These are phyloP conservation scores for Purshia tridentata DNA, from an alignment of 306 rosid genomes.

Conservation along the genomic window DNA sequence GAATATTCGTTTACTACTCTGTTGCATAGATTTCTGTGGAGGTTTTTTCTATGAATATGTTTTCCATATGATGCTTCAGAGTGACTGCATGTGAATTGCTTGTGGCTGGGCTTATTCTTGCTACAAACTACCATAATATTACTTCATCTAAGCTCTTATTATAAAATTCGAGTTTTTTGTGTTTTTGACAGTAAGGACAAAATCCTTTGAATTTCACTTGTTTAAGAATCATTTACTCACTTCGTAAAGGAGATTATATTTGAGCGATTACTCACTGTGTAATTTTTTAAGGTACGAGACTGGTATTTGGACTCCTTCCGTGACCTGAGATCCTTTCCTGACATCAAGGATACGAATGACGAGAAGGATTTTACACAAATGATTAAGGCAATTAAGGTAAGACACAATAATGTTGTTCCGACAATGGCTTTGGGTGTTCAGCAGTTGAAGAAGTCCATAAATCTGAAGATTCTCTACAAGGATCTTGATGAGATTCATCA, in stretches of 20 bases:
- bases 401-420: conserved; percentile 97
- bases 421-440: conserved; percentile 97
- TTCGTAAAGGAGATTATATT: not conserved
- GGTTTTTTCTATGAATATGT: not conserved
- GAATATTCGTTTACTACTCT: not conserved
- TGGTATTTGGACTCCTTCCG: conserved; percentile 96
- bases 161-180: not conserved
- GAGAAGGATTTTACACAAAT: conserved; percentile 77
- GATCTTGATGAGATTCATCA: conserved; percentile 84
- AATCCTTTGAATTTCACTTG: not conserved
- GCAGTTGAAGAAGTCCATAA: conserved; percentile 74
- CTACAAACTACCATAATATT: not conserved
- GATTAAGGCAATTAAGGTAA: conserved; percentile 92
- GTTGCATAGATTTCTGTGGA: not conserved
- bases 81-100: not conserved
- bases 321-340: conserved; percentile 78
- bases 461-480: conserved; percentile 46
- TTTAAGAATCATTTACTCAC: not conserved
- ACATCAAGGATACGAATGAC: conserved; percentile 59
- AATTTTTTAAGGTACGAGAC: conserved; percentile 67
- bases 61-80: not conserved
- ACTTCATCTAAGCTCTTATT: not conserved
- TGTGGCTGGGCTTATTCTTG: not conserved
- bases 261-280: not conserved
- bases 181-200: not conserved